Base-by-base conservation (phyloP, 257 asterid species). In the Thymus quinquecostatus region DNA sequence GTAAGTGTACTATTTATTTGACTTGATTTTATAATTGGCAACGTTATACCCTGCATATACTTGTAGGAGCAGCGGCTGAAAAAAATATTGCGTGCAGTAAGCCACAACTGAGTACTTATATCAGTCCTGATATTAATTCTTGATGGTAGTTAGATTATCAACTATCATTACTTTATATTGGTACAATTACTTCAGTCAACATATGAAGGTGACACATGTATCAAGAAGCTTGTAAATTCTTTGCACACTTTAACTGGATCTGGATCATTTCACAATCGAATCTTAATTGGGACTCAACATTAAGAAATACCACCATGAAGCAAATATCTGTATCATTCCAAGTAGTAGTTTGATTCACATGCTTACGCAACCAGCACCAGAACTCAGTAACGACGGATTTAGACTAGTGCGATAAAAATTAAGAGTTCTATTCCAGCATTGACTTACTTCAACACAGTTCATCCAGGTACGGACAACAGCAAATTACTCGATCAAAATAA, bases 341-440 rank as follows among this genome's bases (percentile, higher is more conserved):
- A 64, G 4, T 8, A 32, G 36, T 13, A 29, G 12, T 40, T 51
- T 53, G 51, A 44, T 49, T 27, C 21, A 36, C 43, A 58, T 34
- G 8, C 67, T 32, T 36, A n/a, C 63, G 21, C 21, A 21, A 21
- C 27, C 12, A 61, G 65, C 33, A 11, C 40, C 21, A 49, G 66
- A 41, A 63, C 60, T 57, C 54, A 66, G 11, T 36, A 13, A 56
- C 38, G 21, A 28, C 7, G 14, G 33, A 48, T 9, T 6, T 36
- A 64, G 53, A 66, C 27, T 64, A 21, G 30, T 12, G 41, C 4
- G 0, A 38, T 0, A 4, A 73, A n/a, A 41, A 30, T n/a, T 21
- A 73, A 63, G 65, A 50, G n/a, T 57, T 7, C 13, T 12, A 12
- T 56, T 70, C 51, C 40, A 64, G 67, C 54, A 65, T 66, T 62